Base-by-base conservation (phyloP, 177 flowering plant genomes). In the Vitis hybrid region DNA sequence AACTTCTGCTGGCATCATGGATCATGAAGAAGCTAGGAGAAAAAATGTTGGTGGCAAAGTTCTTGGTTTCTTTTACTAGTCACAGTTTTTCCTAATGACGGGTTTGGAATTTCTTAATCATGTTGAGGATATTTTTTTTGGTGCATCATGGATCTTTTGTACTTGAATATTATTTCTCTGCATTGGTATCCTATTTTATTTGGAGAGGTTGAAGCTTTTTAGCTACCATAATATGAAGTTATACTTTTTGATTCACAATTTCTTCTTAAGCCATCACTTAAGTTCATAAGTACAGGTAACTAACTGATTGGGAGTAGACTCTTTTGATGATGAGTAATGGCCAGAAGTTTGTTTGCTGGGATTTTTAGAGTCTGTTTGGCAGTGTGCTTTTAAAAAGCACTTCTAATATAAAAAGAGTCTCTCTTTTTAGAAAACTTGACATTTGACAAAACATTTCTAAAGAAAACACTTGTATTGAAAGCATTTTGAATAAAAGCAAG, bases 1-100 rank as follows among this genome's bases (percentile, higher is more conserved):
- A 4, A 86, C 89, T 32, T 86, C 89, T 62, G 87, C 85, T 3
- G 89, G 89, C 9, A 86, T 86, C 81, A 86, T 84, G 89, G 89
- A 86, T 65, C 87, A 86, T 40, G 89, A 86, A 73, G 89, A 86
- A 72, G 88, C 86, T 9, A 79, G 86, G 65, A 83, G 86, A 59
- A 83, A 83, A 83, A 83, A 83, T 66, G 86, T 79, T 58, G 88
- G 89, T 49, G 88, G 88, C 24, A 86, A 86, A 79, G 90, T 86
- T 3, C 86, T 86, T 56, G 89, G 86, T 10, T 86, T 86, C 84
- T 86, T 86, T 66, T 86, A 86, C 30, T 86, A 65, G 68, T 64
- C 16, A 30, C 50, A 46, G 40, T 7, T 16, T 61, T 52, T 21
- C 46, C 46, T 40, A 40, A 66, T 40, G 46, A 60, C 21, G 64